Base-by-base conservation (phyloP, 257 asterid genomes). In the Solanum paucissectum region DNA sequence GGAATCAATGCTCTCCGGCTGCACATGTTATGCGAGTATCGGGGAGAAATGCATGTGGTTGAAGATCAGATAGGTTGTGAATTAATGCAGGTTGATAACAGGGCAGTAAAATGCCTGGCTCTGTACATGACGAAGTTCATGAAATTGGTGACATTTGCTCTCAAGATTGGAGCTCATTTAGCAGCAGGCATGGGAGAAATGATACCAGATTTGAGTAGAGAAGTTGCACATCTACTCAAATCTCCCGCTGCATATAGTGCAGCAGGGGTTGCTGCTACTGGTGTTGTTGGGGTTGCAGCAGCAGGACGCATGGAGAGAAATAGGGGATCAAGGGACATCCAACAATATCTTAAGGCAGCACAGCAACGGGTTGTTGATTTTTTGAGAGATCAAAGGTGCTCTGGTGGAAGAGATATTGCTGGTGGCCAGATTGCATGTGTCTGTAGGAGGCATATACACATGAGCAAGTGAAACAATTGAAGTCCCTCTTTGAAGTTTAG, bases 141-240 rank as follows among this genome's bases (percentile, higher is more conserved):
- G 98, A 95, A 90, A 89, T 94, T 96, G 44, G 42, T 96, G 46
- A 95, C 99, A 27, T 95, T 96, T 90, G 98, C 99, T 36, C 94
- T 96, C 44, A 95, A 96, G 88, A 94, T 96, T 32, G 98, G 99
- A 84, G 99, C 99, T 36, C 99, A 96, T 87, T 88, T 96, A 83
- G 98, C 98, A 83, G 95, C 87, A 74, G 99, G 99, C 16, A 96
- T 96, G 99, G 98, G 98, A 46, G 94, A 92, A 79, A 87, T 96
- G 95, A 96, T 96, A 90, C 99, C 99, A 76, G 99, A 96, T 92
- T 91, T 96, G 29, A 94, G 98, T 76, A 89, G 93, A 90, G 98
- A 93, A 91, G 96, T 96, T 12, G 92, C 95, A 21, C 97, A 93
- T 90, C 90, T 96, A 74, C 85, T 90, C 8, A 91, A 92, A 8